A percentile compares a stretch with the other conserved stretches of the same genome.
phyloP scores from a whole-genome alignment of 129 eudicot genomes.

The Apium graveolens region DNA sequence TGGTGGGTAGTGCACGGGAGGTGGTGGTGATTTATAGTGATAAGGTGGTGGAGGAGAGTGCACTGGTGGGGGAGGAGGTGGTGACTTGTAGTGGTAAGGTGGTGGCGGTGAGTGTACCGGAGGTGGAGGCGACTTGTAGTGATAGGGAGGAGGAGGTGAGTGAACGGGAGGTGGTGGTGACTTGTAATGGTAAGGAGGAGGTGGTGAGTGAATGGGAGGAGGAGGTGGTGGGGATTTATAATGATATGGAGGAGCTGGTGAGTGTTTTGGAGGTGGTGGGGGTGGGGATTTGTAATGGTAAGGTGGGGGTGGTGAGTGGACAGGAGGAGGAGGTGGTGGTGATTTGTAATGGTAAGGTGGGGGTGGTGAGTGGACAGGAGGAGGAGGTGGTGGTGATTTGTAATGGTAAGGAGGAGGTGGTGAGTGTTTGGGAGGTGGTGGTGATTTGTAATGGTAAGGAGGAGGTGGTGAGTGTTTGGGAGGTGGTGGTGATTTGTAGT shows the following conservation, averaged over 20 bases:
- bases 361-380: not conserved
- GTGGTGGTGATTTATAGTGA: conserved; percentile 3
- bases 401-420: not conserved
- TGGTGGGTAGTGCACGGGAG: not conserved
- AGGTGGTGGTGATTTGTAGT: too few relatives aligned
- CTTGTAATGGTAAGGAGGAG: not conserved
- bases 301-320: not conserved
- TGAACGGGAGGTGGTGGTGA: not conserved
- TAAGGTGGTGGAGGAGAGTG: not conserved
- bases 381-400: not conserved
- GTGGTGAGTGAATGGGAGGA: not conserved
- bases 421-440: not conserved
- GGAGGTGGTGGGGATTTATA: conserved; percentile 5
- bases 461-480: too few relatives aligned
- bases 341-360: not conserved
- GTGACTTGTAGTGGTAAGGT: not conserved
- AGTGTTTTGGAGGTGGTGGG: not conserved
- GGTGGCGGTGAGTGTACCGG: not conserved
- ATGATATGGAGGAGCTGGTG: not conserved
- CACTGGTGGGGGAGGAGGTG: not conserved
- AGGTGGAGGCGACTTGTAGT: not conserved
- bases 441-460: too few relatives aligned
- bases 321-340: not conserved
- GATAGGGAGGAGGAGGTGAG: not conserved
- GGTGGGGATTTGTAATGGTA: not conserved